Base-by-base conservation (phyloP, 441 rosid genomes). In the Brassica hybrid region DNA sequence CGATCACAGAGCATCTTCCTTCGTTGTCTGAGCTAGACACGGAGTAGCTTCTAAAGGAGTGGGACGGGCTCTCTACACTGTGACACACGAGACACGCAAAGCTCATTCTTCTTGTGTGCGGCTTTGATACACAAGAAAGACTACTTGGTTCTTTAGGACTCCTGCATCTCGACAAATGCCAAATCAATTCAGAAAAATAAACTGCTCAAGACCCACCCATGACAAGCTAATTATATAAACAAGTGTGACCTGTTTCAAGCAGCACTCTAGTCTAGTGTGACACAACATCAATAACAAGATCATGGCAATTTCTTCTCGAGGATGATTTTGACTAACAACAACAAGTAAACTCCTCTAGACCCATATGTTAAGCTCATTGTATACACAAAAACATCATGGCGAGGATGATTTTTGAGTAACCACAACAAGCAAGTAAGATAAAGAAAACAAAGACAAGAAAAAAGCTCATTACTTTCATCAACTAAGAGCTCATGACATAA, bases 21-120 rank as follows among this genome's bases (percentile, higher is more conserved):
- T 92, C 94, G 0, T 90, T 94, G 73, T 92, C 98, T 36, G 97
- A 90, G 76, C 98, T 94, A 14, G 98, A 94, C 27, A 92, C 90
- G 0, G 98, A 92, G 85, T 89, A 94, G 86, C 96, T 92, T 85
- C 98, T 83, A 74, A 90, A 89, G 0, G 98, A 94, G 85, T 85
- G 97, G 0, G 97, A 88, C 5, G 98, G 94, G 76, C 98, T 94
- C 84, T 94, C 98, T 30, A 90, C 92, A 14, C 90, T 80, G 65
- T 88, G 97, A 83, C 98, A 94, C 67, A 85, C 94, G 0, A 94
- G 92, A 77, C 98, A 92, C 43, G 98, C 94, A 68, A 94, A 85
- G 81, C 94, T 94, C 98, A 90, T 92, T 61, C 65, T 54, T 30
- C 52, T 23, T 18, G 25, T 60, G 10, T 21, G 16, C 1, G 25